phyloP scores from a whole-genome alignment of 805 yeast species.

The Spathaspora hagerdaliae region DNA sequence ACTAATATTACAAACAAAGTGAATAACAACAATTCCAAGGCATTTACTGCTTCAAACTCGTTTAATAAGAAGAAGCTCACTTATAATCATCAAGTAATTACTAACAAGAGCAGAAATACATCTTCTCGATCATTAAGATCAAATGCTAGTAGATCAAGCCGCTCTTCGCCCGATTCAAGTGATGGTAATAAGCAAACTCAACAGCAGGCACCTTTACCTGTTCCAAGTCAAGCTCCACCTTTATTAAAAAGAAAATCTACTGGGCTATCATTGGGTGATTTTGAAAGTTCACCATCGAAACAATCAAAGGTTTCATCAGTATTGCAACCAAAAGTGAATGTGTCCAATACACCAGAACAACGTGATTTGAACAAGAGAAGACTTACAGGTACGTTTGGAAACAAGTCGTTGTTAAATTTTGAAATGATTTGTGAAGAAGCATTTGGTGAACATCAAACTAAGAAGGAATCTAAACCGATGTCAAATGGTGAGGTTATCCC shows the following conservation, averaged over 20 bases:
- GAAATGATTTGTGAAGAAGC: constrained; percentile 28
- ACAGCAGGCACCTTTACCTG: constrained; percentile 1
- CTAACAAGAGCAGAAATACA: constrained; percentile 1
- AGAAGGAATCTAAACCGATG: background rate
- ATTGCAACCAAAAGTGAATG: background rate
- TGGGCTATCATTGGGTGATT: constrained; percentile 7
- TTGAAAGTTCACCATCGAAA: background rate
- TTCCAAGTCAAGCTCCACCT: constrained; percentile 14
- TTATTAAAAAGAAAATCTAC: constrained; percentile 14
- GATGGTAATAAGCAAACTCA: background rate
- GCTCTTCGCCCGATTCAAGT: constrained; percentile 1
- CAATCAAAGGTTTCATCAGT: background rate
- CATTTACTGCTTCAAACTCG: constrained; percentile 37
- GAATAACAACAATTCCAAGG: constrained; percentile 9
- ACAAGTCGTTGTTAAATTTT: constrained; percentile 26
- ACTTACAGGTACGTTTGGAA: constrained; percentile 11
- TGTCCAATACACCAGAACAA: background rate
- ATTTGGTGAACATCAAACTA: constrained; percentile 15
- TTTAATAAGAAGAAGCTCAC: constrained; percentile 31
- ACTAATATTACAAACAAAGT: constrained; percentile 30
- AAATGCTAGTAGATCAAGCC: background rate
- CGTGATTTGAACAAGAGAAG: background rate
- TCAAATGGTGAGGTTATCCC: constrained; percentile 4
- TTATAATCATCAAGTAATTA: constrained; percentile 19
- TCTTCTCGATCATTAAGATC: constrained; percentile 6